Percentiles rank a stretch among this genome's conserved stretches.
Evolutionary conservation across 495 filamentous ascomycete species (phyloP).

Genomic region (Halenospora varia): DNA sequence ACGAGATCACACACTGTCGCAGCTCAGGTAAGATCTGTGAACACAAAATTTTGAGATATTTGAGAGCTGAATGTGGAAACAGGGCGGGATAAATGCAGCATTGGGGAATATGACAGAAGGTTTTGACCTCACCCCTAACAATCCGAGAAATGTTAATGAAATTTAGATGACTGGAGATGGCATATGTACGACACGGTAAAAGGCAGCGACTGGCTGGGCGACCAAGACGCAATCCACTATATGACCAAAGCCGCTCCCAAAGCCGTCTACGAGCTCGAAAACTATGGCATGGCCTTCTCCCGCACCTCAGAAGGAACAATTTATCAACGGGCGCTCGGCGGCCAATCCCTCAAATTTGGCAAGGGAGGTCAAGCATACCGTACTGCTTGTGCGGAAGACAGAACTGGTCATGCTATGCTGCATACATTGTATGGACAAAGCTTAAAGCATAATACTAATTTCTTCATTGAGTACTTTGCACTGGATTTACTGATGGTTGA

Average conservation of each 20-base stretch:
- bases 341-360: slow-evolving; percentile 21
- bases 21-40: slow-evolving; percentile 9
- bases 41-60: background rate
- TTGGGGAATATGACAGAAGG: slow-evolving; percentile 26
- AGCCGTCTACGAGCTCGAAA: slow-evolving; percentile 25
- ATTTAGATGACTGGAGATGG: slow-evolving; percentile 25
- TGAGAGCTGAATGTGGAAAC: background rate
- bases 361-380: slow-evolving; percentile 23
- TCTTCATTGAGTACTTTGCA: slow-evolving; percentile 27
- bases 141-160: background rate
- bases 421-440: slow-evolving; percentile 25
- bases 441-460: slow-evolving; percentile 23
- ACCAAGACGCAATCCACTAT: slow-evolving; percentile 29
- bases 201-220: slow-evolving; percentile 26
- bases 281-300: slow-evolving; percentile 26
- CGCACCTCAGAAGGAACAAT: slow-evolving; percentile 18
- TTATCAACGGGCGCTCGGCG: slow-evolving; percentile 24
- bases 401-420: slow-evolving; percentile 25
- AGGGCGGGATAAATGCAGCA: slow-evolving; percentile 26
- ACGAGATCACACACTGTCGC: slow-evolving; percentile 25
- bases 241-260: slow-evolving; percentile 21
- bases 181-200: slow-evolving; percentile 28
- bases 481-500: slow-evolving; percentile 24
- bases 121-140: background rate
- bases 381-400: slow-evolving; percentile 19